Conservation (phyloP, 306 rosid genomes). For the Vigna radiata region DNA sequence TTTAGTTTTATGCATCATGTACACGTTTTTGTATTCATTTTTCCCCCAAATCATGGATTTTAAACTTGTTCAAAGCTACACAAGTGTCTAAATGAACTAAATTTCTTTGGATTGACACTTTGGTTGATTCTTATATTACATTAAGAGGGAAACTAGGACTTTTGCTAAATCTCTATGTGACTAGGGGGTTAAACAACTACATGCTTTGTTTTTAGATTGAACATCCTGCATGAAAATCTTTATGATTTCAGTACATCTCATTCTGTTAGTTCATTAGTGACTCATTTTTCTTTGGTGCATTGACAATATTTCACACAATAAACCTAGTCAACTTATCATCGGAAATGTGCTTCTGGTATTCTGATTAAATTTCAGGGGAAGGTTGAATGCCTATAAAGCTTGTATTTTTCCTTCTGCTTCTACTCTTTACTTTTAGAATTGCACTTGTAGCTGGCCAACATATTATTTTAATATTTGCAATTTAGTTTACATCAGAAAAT, state of each 20-base stretch:
- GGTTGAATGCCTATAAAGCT: not conserved
- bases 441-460: not conserved
- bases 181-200: not conserved
- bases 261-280: not conserved
- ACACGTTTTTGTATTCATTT: no score
- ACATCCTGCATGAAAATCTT: slow-evolving; percentile 11
- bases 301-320: not conserved
- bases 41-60: no score
- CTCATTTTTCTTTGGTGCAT: not conserved
- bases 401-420: not conserved
- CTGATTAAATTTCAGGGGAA: not conserved
- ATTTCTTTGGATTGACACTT: no score
- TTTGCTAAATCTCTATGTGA: no score
- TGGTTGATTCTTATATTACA: no score
- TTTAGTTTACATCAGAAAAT: not conserved
- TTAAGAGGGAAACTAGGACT: no score
- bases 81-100: no score
- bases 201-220: slow-evolving; percentile 23
- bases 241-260: slow-evolving; percentile 1
- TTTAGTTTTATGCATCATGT: no score
- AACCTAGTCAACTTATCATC: not conserved
- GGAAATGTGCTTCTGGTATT: not conserved
- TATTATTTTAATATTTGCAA: not conserved
- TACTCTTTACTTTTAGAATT: not conserved
- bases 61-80: no score